phyloP scores from a whole-genome alignment of 148 eudicot species.

The Cornus suecica region DNA sequence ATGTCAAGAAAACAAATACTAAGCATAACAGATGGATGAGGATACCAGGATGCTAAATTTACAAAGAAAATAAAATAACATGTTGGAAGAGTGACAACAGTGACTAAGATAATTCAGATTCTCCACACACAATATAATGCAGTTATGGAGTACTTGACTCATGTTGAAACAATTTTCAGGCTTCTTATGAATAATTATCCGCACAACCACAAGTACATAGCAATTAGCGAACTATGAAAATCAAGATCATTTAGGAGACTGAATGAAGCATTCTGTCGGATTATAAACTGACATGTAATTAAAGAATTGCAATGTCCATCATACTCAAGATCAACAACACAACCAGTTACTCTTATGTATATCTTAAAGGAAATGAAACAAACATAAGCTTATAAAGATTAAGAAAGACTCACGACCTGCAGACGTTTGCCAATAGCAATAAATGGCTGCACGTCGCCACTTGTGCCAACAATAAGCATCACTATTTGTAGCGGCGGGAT shows the following conservation, averaged over 20 bases:
- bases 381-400: conserved; percentile 4
- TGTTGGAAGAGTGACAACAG: neutral
- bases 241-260: neutral
- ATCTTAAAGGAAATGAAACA: neutral
- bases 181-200: neutral
- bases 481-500: conserved; percentile 89
- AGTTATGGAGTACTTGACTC: neutral
- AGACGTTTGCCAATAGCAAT: conserved; percentile 91
- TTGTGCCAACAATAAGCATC: conserved; percentile 93
- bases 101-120: neutral
- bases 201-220: neutral
- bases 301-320: neutral
- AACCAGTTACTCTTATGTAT: neutral
- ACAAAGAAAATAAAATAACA: neutral
- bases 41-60: neutral
- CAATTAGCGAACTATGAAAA: neutral
- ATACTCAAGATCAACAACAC: conserved; percentile 1
- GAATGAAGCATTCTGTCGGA: neutral
- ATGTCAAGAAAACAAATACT: neutral
- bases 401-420: conserved; percentile 50
- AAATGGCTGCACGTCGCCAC: conserved; percentile 99
- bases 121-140: neutral
- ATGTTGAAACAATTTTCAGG: neutral
- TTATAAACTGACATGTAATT: neutral
- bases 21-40: neutral